Conservation (phyloP, 2,329 filamentous ascomycete genomes). For the Xylaria sp. region DNA sequence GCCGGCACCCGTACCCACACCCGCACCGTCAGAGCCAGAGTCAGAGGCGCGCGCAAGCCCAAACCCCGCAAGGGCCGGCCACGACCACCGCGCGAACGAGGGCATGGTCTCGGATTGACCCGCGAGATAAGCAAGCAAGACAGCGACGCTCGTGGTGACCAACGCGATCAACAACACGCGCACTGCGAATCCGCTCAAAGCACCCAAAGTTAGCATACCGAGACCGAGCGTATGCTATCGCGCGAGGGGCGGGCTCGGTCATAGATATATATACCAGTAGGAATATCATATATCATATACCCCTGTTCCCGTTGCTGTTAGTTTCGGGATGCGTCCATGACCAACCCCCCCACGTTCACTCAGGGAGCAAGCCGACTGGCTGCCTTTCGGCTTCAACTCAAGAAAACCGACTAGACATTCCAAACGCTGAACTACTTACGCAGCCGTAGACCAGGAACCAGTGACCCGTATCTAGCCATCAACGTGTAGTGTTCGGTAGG, state of each 20-base stretch:
- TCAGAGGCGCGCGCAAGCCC: not conserved
- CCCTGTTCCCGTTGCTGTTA: not conserved
- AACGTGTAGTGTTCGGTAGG: no score
- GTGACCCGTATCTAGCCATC: no score
- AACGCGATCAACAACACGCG: not conserved
- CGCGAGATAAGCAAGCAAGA: not conserved
- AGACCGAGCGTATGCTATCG: not conserved
- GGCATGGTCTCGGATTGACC: not conserved
- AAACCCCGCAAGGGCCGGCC: not conserved
- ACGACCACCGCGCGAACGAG: not conserved
- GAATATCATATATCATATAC: not conserved
- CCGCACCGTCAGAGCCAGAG: not conserved
- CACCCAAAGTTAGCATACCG: no score
- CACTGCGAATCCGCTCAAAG: not conserved
- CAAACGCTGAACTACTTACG: no score
- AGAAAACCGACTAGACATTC: no score
- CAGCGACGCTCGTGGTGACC: not conserved
- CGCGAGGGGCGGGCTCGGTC: not conserved
- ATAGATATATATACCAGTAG: not conserved
- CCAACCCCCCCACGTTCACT: constrained; percentile 12
- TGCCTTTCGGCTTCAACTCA: no score
- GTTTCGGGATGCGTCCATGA: not conserved
- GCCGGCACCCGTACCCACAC: not conserved
- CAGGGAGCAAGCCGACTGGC: constrained; percentile 16
- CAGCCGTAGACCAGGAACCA: no score